phyloP scores from a whole-genome alignment of 441 rosid species.

The Adansonia madagascariensis region DNA sequence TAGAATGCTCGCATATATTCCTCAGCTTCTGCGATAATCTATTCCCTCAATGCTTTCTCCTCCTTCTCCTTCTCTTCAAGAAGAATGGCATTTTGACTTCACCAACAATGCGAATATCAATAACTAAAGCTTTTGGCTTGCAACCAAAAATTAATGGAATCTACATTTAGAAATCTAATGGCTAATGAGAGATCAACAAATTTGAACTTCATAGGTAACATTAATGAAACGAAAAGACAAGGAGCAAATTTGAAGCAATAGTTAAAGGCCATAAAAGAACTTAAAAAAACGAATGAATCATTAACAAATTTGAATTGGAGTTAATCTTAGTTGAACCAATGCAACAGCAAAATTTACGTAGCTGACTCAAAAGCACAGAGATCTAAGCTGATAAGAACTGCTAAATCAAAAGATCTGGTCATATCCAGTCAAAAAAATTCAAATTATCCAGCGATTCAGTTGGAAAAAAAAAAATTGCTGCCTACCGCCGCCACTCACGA shows the following conservation, averaged over 20 bases:
- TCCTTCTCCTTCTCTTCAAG: constrained; percentile 88
- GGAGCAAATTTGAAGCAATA: background rate
- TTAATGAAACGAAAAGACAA: background rate
- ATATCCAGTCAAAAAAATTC: constrained; percentile 15
- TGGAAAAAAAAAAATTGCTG: background rate
- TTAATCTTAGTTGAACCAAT: constrained; percentile 11
- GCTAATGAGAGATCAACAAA: constrained; percentile 2
- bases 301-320: background rate
- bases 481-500: constrained; percentile 85
- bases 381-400: constrained; percentile 25
- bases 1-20: constrained; percentile 60
- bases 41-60: constrained; percentile 74
- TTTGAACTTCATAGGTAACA: constrained; percentile 7
- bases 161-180: too few species aligned
- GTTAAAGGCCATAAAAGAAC: constrained; percentile 3
- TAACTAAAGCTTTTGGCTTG: constrained; percentile 1
- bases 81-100: constrained; percentile 67
- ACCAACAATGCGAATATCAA: constrained; percentile 12
- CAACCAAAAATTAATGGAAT: background rate
- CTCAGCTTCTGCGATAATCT: constrained; percentile 68
- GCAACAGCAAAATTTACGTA: constrained; percentile 21
- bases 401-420: constrained; percentile 36
- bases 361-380: constrained; percentile 11
- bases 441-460: constrained; percentile 18
- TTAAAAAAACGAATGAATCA: constrained; percentile 12